These are phyloP conservation scores for Blastobotrys buckinghamii DNA, from an alignment of 1,139 yeast species.

Conservation along the genomic window DNA sequence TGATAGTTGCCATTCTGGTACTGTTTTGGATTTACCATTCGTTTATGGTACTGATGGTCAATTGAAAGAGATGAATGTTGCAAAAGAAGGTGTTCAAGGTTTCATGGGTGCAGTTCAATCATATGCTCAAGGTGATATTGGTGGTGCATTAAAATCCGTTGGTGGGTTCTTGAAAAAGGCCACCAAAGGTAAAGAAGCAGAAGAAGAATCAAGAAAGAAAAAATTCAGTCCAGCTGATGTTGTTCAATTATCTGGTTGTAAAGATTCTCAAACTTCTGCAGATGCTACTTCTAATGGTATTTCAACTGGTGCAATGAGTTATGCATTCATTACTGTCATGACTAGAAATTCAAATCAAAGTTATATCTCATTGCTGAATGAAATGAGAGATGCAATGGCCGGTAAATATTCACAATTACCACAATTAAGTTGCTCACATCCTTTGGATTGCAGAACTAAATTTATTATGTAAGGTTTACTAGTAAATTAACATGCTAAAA, in stretches of 20 bases:
- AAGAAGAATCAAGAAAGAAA: constrained; percentile 43
- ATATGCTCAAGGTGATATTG: constrained; percentile 65
- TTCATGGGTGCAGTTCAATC: constrained; percentile 65
- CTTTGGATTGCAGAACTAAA: constrained; percentile 16
- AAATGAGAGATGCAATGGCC: constrained; percentile 64
- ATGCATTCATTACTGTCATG: constrained; percentile 75
- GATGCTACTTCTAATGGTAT: constrained; percentile 75
- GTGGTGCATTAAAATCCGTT: constrained; percentile 47
- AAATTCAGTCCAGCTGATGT: constrained; percentile 89
- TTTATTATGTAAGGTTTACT: constrained; percentile 12
- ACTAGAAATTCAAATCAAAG: constrained; percentile 63
- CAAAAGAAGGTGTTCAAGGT: constrained; percentile 79
- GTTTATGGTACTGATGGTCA: constrained; percentile 88
- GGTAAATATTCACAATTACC: constrained; percentile 83
- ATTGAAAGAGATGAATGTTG: constrained; percentile 79
- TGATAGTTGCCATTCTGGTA: constrained; percentile 93
- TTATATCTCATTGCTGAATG: constrained; percentile 70
- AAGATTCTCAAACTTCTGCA: constrained; percentile 75
- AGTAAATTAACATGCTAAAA: background rate
- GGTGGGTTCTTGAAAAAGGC: constrained; percentile 48
- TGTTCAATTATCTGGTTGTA: constrained; percentile 81
- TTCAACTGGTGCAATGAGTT: constrained; percentile 93
- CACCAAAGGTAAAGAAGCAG: constrained; percentile 33
- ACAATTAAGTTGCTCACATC: constrained; percentile 43
- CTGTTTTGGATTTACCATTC: constrained; percentile 84